phyloP scores from a whole-genome alignment of 805 yeast genomes.

The Zygosaccharomyces bailii region DNA sequence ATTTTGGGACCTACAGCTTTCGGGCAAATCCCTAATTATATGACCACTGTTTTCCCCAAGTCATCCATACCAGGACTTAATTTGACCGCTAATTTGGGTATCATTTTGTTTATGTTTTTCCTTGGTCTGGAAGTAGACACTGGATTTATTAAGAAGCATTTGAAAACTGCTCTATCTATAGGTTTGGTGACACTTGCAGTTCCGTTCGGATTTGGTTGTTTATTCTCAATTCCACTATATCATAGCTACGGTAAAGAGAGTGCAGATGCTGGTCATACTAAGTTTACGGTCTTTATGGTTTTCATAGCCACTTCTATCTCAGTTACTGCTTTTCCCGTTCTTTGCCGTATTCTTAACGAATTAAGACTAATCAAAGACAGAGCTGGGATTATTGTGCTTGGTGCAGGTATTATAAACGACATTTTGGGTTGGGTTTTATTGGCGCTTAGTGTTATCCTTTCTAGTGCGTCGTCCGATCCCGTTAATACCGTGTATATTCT shows the following conservation, averaged over 20 bases:
- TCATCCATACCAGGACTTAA: slow-evolving; percentile 62
- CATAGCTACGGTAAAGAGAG: slow-evolving; percentile 45
- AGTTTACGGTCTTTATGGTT: slow-evolving; percentile 72
- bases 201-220: slow-evolving; percentile 79
- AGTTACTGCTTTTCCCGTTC: slow-evolving; percentile 81
- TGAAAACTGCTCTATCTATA: slow-evolving; percentile 60
- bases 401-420: slow-evolving; percentile 81
- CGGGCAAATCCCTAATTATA: slow-evolving; percentile 68
- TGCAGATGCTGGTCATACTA: slow-evolving; percentile 36
- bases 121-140: slow-evolving; percentile 79
- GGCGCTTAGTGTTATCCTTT: slow-evolving; percentile 72
- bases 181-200: slow-evolving; percentile 71
- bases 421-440: slow-evolving; percentile 77
- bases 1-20: slow-evolving; percentile 71
- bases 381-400: slow-evolving; percentile 69
- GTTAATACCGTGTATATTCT: slow-evolving; percentile 67
- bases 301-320: slow-evolving; percentile 81
- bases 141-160: slow-evolving; percentile 56
- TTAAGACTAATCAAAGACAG: slow-evolving; percentile 65
- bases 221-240: slow-evolving; percentile 64
- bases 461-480: slow-evolving; percentile 62
- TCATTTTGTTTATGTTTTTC: slow-evolving; percentile 68
- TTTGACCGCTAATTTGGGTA: slow-evolving; percentile 69
- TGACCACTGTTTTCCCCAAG: slow-evolving; percentile 59
- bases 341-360: slow-evolving; percentile 75